Base-by-base conservation (phyloP, 2,329 filamentous ascomycete species). In the Arthrobotrys megalospora region DNA sequence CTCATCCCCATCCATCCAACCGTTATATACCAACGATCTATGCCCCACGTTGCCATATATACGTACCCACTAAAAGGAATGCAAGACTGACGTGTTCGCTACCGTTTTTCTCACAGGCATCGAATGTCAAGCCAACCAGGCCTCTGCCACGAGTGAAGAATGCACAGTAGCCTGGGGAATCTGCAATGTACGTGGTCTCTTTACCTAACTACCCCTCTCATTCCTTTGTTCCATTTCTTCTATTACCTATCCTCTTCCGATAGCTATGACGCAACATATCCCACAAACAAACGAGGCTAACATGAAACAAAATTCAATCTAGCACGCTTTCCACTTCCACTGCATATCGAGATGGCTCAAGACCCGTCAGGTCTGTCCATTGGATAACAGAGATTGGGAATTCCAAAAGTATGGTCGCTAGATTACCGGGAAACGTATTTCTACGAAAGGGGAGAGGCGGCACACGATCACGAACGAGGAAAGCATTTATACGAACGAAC, bases 261-360 rank as follows among this genome's bases (percentile, higher is more conserved):
- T 19, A 64, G 41, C 52, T 48, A 77, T 71, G 75, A 24, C 12
- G 7, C 24, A 69, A 45, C 24, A 19, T 24, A 45, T 11, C 48
- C 32, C 64, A 21, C 52, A 66, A 16, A 10, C 19, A 60, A n/a
- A 60, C 19, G 58, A 75, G 19, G 14, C 36, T 75, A 45, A 72
- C 67, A 16, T 24, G 28, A 58, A 28, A 38, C 12, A 24, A 19
- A 16, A 28, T 5, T 14, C 36, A 52, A 32, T 77, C 75, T 83
- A 99, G 96, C 96, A 99, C 84, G 96, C 96, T 34, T 99, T 99
- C 88, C 96, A 99, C 86, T 99, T 99, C 87, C 96, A 99, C 87
- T 99, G 96, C 87, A 99, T 99, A 84, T 98, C 96, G 11, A 90
- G 96, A 86, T 99, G 96, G 96, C 88, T 99, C 76, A 99, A 99